Evolutionary conservation across 1,284 basidiomycete species (phyloP).

Genomic region (Cryptococcus maquisensis): DNA sequence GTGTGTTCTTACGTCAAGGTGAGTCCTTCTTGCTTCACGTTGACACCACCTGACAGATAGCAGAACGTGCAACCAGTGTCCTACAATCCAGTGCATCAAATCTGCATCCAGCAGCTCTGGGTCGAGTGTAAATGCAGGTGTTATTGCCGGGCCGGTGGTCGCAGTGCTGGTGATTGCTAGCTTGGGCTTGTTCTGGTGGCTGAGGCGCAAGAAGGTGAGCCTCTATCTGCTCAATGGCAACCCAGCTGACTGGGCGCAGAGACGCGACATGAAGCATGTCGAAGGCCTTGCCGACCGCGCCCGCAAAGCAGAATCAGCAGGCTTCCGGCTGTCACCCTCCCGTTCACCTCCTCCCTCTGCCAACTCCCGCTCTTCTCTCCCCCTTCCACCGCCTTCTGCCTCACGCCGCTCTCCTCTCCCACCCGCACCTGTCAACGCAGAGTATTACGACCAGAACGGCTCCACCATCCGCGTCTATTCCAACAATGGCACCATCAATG

Average conservation of each 20-base stretch:
- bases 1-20: conserved; percentile 42
- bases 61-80: conserved; percentile 45
- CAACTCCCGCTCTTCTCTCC: conserved; percentile 14
- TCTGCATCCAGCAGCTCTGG: conserved; percentile 13
- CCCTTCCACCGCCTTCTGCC: conserved; percentile 7
- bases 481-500: conserved; percentile 37
- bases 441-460: conserved; percentile 39
- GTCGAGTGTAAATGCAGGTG: conserved; percentile 40
- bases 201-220: conserved; percentile 46
- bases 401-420: conserved; percentile 26
- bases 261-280: conserved; percentile 42
- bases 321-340: conserved; percentile 40
- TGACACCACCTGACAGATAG: background rate
- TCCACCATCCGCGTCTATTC: conserved; percentile 31
- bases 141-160: conserved; percentile 48
- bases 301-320: conserved; percentile 44
- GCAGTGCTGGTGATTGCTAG: conserved; percentile 45
- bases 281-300: conserved; percentile 44
- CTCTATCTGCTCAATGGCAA: background rate
- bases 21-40: conserved; percentile 10
- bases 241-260: conserved; percentile 17
- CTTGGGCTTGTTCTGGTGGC: conserved; percentile 44
- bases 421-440: conserved; percentile 29
- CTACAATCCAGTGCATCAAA: conserved; percentile 39
- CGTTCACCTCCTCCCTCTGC: conserved; percentile 29